phyloP scores from a whole-genome alignment of 495 filamentous ascomycete genomes.

The Penicillium robsamsonii region DNA sequence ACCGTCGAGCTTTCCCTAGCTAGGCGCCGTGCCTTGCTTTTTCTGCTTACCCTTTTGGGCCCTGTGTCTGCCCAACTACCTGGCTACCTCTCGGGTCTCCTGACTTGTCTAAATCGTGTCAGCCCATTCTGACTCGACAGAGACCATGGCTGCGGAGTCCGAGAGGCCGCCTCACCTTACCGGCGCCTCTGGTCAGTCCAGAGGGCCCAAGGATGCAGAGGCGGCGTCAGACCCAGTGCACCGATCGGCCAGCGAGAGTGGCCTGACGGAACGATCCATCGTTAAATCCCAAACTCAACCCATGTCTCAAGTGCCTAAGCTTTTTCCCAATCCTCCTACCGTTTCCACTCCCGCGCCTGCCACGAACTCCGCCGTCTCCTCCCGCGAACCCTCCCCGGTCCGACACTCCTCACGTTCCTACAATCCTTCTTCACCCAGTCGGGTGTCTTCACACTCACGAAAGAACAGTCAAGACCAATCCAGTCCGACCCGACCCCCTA shows the following conservation, averaged over 20 bases:
- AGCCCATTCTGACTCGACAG: conserved; percentile 33
- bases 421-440: conserved; percentile 31
- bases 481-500: conserved; percentile 59
- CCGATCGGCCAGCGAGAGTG: conserved; percentile 33
- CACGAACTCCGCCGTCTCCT: conserved; percentile 46
- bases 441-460: conserved; percentile 54
- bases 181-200: conserved; percentile 36
- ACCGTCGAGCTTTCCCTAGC: conserved; percentile 23
- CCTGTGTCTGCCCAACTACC: conserved; percentile 32
- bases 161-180: conserved; percentile 45
- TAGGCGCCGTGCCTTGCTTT: conserved; percentile 28
- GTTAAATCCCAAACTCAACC: conserved; percentile 32
- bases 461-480: conserved; percentile 64
- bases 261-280: conserved; percentile 35
- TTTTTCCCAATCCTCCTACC: conserved; percentile 33
- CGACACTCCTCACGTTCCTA: conserved; percentile 36
- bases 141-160: conserved; percentile 45
- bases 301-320: conserved; percentile 40
- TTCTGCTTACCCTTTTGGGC: conserved; percentile 22
- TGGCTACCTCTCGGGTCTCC: conserved; percentile 41
- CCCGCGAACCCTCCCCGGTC: conserved; percentile 51
- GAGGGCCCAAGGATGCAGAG: conserved; percentile 32
- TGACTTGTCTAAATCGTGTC: conserved; percentile 42
- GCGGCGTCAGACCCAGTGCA: conserved; percentile 25
- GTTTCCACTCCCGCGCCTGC: conserved; percentile 37